Evolutionary conservation across 208 protist species (phyloP).

Genomic region (Blastocrithidia nonstop): DNA sequence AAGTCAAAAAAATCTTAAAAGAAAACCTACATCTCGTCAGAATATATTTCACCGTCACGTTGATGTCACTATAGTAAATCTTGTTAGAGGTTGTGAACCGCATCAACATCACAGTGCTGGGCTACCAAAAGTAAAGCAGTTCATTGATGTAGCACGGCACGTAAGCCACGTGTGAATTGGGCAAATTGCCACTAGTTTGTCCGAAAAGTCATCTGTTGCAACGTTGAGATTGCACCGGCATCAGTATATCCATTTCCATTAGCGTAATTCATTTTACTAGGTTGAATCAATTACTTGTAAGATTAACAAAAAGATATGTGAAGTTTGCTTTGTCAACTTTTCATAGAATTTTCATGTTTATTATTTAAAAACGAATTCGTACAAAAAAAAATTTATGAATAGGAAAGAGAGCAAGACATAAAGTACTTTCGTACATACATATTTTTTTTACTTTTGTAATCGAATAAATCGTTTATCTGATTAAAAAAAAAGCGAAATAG

Average conservation of each 20-base stretch:
- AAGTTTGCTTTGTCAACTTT: too few relatives aligned
- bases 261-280: neutral
- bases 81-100: conserved; percentile 30
- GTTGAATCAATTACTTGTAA: neutral
- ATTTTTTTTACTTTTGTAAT: too few relatives aligned
- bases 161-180: conserved; percentile 36
- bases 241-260: too few relatives aligned
- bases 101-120: conserved; percentile 45
- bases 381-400: too few relatives aligned
- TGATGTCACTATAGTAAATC: conserved; percentile 54
- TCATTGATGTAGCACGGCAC: conserved; percentile 74
- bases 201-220: neutral
- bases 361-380: too few relatives aligned
- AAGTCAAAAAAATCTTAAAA: conserved; percentile 77
- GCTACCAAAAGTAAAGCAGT: conserved; percentile 72
- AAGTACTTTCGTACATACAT: too few relatives aligned
- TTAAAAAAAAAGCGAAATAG: too few relatives aligned
- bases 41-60: conserved; percentile 60
- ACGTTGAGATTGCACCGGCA: too few relatives aligned
- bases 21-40: conserved; percentile 73
- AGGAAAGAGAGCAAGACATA: too few relatives aligned
- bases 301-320: too few relatives aligned
- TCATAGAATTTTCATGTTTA: too few relatives aligned
- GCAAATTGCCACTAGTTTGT: conserved; percentile 9
- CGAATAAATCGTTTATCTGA: too few relatives aligned